Evolutionary conservation across 2,329 filamentous ascomycete species (phyloP), one percentile per base, ranked within the genome.

Genomic region (Aspergillus fumigatus): DNA sequence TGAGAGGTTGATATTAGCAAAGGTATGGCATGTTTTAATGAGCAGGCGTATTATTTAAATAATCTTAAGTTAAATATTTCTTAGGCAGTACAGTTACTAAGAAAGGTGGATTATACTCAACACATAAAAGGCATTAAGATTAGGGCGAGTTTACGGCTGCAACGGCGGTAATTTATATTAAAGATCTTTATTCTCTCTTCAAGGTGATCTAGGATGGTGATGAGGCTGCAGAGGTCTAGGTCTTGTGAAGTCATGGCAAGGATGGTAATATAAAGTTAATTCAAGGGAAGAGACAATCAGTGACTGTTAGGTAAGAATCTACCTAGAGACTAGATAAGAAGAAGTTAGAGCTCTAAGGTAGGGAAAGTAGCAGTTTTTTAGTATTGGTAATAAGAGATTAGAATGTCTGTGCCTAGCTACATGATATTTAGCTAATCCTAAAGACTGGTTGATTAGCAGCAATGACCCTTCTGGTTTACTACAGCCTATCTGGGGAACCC

Each of bases 231-330:
- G 40, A 27, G n/a, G n/a, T 55, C 53, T 54, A 47, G 27, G 53
- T 53, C 52, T 55, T 50, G 7, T 27, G 54, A 11, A 55, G 52
- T 23, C 29, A 41, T 54, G 41, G 49, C 52, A 53, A 52, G 53
- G 52, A 54, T 48, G 60, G 60, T 64, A 40, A 64, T 60, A 64
- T 60, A 45, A 55, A 52, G 38, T 54, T 23, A 52, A 29, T 17
- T 49, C 50, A 47, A 32, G 53, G 38, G 17, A 32, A 32, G 26
- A 45, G 43, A 50, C 35, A 32, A 38, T n/a, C 32, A 40, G 21
- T 25, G 27, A 35, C 9, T 47, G 51, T 35, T 38, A 41, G 26
- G 21, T 51, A 19, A 49, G 52, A 48, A 52, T 40, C 52, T 29
- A 48, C 9, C 29, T 4, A 32, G 38, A 50, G 55, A 45, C 38